A percentile compares a stretch with the other conserved stretches of the same genome.
These are phyloP conservation scores for Phytophthora pinifolia DNA, from an alignment of 352 stramenopile species.

Conservation along the genomic window DNA sequence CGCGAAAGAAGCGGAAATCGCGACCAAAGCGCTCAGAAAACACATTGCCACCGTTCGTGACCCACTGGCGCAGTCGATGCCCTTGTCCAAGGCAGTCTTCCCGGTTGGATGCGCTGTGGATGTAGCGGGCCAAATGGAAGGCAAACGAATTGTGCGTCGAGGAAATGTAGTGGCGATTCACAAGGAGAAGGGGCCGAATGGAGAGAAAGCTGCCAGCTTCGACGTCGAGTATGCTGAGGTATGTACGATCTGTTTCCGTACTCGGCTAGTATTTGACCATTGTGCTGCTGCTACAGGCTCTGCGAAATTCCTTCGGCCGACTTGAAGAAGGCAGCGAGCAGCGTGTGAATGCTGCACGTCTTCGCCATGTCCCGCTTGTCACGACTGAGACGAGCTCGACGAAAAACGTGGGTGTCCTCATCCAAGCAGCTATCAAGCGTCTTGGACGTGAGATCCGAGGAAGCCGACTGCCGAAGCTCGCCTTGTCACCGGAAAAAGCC, in stretches of 20 bases:
- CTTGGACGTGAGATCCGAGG: constrained; percentile 30
- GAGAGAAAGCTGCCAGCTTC: constrained; percentile 29
- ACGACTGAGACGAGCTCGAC: constrained; percentile 12
- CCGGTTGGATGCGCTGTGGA: constrained; percentile 43
- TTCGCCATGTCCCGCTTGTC: constrained; percentile 16
- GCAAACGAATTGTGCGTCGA: constrained; percentile 22
- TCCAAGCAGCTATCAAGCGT: constrained; percentile 35
- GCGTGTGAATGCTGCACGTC: constrained; percentile 9
- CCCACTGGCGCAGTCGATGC: constrained; percentile 22
- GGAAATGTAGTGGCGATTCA: constrained; percentile 40
- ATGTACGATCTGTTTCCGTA: not conserved
- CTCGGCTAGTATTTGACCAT: constrained; percentile 1
- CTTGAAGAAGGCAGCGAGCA: constrained; percentile 17
- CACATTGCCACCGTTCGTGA: constrained; percentile 13
- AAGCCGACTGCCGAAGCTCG: not conserved
- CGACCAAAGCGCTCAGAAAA: constrained; percentile 22
- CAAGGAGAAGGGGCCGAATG: constrained; percentile 12
- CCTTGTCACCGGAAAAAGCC: not conserved
- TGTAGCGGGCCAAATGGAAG: constrained; percentile 25
- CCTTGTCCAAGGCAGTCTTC: constrained; percentile 39
- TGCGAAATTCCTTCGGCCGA: constrained; percentile 22
- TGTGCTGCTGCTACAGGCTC: constrained; percentile 2
- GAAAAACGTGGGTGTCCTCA: constrained; percentile 22
- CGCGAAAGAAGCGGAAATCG: constrained; percentile 26
- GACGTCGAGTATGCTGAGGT: constrained; percentile 52